Evolutionary conservation across 345 rosid species (phyloP).

Genomic region (Turnera subulata): DNA sequence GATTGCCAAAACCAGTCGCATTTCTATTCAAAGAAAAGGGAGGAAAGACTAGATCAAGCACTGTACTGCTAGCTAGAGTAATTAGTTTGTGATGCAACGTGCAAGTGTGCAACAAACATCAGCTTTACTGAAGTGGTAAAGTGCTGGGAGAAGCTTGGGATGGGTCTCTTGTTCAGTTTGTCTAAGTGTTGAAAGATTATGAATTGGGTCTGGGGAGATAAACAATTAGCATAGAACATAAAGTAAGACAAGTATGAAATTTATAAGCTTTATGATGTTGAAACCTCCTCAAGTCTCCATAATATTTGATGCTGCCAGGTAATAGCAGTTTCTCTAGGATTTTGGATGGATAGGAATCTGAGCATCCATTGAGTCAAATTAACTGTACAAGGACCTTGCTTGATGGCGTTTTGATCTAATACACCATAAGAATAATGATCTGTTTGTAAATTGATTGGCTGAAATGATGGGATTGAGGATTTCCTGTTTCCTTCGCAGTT

Average conservation of each 20-base stretch:
- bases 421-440: background rate
- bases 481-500: constrained; percentile 38
- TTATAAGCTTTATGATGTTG: background rate
- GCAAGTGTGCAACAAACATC: too few relatives aligned
- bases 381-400: too few relatives aligned
- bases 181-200: background rate
- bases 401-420: too few relatives aligned
- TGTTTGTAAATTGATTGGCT: background rate
- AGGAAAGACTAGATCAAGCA: too few relatives aligned
- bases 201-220: background rate
- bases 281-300: background rate
- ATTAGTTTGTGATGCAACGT: too few relatives aligned
- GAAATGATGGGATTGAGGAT: constrained; percentile 8
- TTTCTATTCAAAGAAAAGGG: too few relatives aligned
- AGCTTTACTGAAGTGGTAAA: too few relatives aligned
- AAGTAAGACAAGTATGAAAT: too few relatives aligned
- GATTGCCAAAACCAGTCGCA: too few relatives aligned
- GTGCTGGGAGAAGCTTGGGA: too few relatives aligned
- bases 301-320: background rate
- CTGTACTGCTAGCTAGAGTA: too few relatives aligned
- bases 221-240: background rate
- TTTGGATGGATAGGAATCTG: background rate
- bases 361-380: background rate
- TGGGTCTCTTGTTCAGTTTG: too few relatives aligned
- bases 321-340: background rate